Conservation (phyloP, 805 yeast genomes). For the Saccharomyces mikatae region DNA sequence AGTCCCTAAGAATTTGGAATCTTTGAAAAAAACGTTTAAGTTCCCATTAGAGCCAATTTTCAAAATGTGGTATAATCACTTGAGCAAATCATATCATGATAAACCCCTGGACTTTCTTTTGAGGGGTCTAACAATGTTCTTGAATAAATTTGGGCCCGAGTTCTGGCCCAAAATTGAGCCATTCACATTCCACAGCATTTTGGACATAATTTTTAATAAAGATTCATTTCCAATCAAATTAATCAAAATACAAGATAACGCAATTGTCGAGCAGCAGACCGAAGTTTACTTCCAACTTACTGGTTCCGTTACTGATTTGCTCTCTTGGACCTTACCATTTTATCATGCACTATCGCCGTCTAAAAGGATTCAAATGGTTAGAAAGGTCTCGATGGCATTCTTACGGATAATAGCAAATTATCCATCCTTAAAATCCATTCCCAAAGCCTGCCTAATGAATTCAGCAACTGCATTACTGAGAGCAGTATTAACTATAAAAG, state of each 20-base stretch:
- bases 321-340: conserved; percentile 49
- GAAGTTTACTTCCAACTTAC: conserved; percentile 21
- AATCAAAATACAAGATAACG: conserved; percentile 19
- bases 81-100: conserved; percentile 23
- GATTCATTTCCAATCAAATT: conserved; percentile 39
- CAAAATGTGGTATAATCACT: conserved; percentile 29
- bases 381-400: conserved; percentile 43
- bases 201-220: conserved; percentile 53
- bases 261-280: conserved; percentile 24
- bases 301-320: conserved; percentile 36
- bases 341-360: conserved; percentile 38
- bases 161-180: conserved; percentile 56
- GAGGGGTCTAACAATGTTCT: conserved; percentile 40
- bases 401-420: conserved; percentile 33
- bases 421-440: conserved; percentile 18
- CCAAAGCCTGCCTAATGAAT: conserved; percentile 30
- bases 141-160: conserved; percentile 35
- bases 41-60: conserved; percentile 27
- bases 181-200: conserved; percentile 43
- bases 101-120: conserved; percentile 44
- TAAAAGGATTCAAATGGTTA: conserved; percentile 45
- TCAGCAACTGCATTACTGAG: conserved; percentile 31
- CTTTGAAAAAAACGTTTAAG: conserved; percentile 23
- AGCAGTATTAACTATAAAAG: conserved; percentile 25
- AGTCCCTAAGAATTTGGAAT: conserved; percentile 25